A percentile compares a stretch with the other conserved stretches of the same genome.
Conservation (phyloP, 2,329 filamentous ascomycete species). For the Chalaropsis thielavioides region DNA sequence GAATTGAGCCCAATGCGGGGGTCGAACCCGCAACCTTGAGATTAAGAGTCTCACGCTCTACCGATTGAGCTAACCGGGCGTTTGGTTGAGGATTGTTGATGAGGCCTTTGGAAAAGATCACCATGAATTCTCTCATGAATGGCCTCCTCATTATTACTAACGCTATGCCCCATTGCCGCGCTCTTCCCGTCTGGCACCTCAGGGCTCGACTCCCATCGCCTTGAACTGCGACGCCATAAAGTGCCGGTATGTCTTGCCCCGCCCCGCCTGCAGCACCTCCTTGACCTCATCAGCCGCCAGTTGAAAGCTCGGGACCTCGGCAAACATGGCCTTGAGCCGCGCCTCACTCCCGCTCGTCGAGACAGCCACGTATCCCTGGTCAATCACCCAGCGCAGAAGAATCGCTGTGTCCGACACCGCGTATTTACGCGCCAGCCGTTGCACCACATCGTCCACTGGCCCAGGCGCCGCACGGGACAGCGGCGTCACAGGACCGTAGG, state of each 20-base stretch:
- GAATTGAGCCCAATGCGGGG: conserved; percentile 24
- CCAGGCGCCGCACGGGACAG: background rate
- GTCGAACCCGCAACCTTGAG: conserved; percentile 31
- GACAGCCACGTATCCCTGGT: conserved; percentile 11
- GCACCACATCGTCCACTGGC: background rate
- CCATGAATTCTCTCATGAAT: too few species aligned
- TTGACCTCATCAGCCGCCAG: conserved; percentile 5
- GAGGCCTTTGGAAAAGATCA: too few species aligned
- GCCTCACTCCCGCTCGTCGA: conserved; percentile 18
- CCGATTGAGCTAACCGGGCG: conserved; percentile 52
- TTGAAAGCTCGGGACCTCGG: conserved; percentile 18
- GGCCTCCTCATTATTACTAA: too few species aligned
- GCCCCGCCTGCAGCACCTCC: background rate
- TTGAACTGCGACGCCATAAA: conserved; percentile 8
- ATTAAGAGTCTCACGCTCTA: conserved; percentile 60
- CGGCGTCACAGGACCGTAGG: conserved; percentile 40
- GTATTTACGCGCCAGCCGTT: conserved; percentile 2
- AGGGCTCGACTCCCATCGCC: conserved; percentile 11
- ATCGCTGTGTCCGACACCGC: background rate
- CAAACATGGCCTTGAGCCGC: conserved; percentile 18
- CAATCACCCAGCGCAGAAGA: conserved; percentile 4
- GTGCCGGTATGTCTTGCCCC: conserved; percentile 1
- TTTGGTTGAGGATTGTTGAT: too few species aligned
- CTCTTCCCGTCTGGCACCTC: too few species aligned
- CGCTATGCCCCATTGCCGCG: too few species aligned